These are phyloP conservation scores for Xylariaceae sp. DNA, from an alignment of 2,329 filamentous ascomycete genomes.

Conservation along the genomic window DNA sequence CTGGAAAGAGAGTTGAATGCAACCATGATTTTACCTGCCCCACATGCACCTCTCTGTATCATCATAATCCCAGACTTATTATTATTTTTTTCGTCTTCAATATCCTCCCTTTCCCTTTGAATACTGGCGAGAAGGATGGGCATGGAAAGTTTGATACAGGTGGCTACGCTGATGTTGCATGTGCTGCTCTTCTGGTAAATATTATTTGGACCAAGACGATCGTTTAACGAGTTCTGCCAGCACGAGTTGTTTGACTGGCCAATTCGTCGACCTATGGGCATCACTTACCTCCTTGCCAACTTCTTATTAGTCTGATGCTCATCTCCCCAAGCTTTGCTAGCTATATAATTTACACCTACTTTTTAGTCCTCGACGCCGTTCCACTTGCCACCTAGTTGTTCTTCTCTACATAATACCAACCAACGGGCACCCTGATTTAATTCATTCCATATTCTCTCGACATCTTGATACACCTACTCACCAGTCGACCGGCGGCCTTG, in stretches of 20 bases:
- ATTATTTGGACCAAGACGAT: background rate
- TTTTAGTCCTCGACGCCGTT: background rate
- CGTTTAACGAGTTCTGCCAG: background rate
- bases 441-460: conserved; percentile 1
- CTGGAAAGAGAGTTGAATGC: no score
- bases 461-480: background rate
- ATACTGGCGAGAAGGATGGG: conserved; percentile 7
- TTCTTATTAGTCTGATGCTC: conserved; percentile 17
- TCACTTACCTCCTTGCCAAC: conserved; percentile 12
- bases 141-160: conserved; percentile 9
- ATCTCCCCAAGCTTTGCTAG: conserved; percentile 3
- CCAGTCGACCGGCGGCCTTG: background rate
- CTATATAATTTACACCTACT: conserved; percentile 4
- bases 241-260: background rate
- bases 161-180: conserved; percentile 6
- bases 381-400: background rate
- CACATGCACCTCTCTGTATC: conserved; percentile 14
- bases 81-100: conserved; percentile 8
- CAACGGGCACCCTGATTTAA: background rate
- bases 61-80: background rate
- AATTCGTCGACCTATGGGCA: conserved; percentile 9
- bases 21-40: conserved; percentile 4
- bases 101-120: conserved; percentile 3
- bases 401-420: background rate
- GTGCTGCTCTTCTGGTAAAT: conserved; percentile 7